Evolutionary conservation across 1,284 basidiomycete species (phyloP), one percentile per base, ranked within the genome.

Genomic region (Ganoderma leucocontextum): DNA sequence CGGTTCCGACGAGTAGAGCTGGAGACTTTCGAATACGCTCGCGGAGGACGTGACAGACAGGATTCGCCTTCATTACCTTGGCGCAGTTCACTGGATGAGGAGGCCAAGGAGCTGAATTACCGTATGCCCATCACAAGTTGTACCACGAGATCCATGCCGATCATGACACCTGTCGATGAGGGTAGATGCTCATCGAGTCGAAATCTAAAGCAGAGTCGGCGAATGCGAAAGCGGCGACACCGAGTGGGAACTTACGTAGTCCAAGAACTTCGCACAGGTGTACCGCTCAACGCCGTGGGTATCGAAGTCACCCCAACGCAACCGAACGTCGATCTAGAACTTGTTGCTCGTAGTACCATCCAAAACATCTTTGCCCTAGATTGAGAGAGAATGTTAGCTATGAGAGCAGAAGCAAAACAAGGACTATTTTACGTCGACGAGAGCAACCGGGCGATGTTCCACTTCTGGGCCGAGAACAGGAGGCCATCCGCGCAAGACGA

Each of bases 271-370:
- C 71, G 97, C 96, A 73, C 97, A 94, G 33, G 96, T 96, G 82
- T 99, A 99, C 47, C 97, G 92, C 81, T 98, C 96, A 70, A 98
- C 97, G 80, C 98, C 97, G 82, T 99, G 98, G 25, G 95, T 97
- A 80, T 99, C 98, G 78, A 99, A 99, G 82, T 99, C 98, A 76
- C 98, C 97, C 97, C 98, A 99, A 75, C 98, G 90, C 66, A 99
- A 87, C 80, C 99, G 95, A 39, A 99, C 93, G 79, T 99, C 98
- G 67, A 99, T 91, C 98, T 97, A 99, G 87, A 94, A 99, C 85
- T 99, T 99, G 87, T 96, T 97, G 79, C 93, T 95, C 0, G 96
- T 99, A 0, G 97, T 97, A 42, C 97, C 97, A 78, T 99, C 98
- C 68, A 98, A 87, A 42, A 96, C 94, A 77, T 99, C 98, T 80